Evolutionary conservation across 805 yeast species (phyloP).

Genomic region (Pichia pseudocactophila): DNA sequence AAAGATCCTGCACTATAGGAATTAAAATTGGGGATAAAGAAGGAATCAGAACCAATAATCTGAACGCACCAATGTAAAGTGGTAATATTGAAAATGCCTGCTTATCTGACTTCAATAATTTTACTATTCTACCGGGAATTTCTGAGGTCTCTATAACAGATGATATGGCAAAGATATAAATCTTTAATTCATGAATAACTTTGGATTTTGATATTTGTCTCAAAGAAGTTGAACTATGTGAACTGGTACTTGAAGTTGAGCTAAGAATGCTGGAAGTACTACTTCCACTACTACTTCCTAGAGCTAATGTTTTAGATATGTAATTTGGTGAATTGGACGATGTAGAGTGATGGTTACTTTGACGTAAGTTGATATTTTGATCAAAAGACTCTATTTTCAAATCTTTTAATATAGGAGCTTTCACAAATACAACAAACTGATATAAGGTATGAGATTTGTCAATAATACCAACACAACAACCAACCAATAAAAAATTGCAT

Average conservation of each 20-base stretch:
- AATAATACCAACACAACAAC: constrained; percentile 22
- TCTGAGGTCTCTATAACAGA: constrained; percentile 16
- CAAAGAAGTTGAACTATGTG: not conserved
- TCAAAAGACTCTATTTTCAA: constrained; percentile 24
- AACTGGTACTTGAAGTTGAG: not conserved
- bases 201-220: constrained; percentile 1
- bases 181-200: constrained; percentile 17
- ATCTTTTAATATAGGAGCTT: constrained; percentile 19
- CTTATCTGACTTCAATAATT: constrained; percentile 13
- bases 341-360: not conserved
- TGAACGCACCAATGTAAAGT: constrained; percentile 20
- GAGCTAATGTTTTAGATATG: not conserved
- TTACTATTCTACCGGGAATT: constrained; percentile 10
- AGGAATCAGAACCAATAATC: constrained; percentile 18
- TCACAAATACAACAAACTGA: constrained; percentile 21
- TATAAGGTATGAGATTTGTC: constrained; percentile 24
- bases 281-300: constrained; percentile 8
- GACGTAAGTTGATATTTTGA: not conserved
- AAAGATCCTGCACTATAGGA: constrained; percentile 14
- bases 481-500: constrained; percentile 26
- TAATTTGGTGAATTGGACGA: not conserved
- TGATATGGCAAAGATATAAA: constrained; percentile 20
- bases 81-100: constrained; percentile 13
- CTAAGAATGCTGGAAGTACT: not conserved
- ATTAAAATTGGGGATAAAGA: constrained; percentile 13